Percentiles rank a stretch among this genome's conserved stretches.
phyloP scores from a whole-genome alignment of 2,329 filamentous ascomycete genomes.

The Botrytis sinoallii region DNA sequence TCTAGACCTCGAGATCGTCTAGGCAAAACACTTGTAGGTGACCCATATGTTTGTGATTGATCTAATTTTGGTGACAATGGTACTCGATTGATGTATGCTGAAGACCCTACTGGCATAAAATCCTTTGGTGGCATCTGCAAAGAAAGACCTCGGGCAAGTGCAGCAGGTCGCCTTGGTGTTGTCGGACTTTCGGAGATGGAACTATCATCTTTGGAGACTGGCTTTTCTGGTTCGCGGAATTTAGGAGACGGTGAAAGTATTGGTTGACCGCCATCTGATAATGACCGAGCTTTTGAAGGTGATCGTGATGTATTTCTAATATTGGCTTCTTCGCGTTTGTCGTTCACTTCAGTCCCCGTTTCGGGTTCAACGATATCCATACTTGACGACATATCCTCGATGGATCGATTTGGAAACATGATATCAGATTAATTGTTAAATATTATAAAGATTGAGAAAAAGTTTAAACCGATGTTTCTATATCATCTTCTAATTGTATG shows the following conservation, averaged over 20 bases:
- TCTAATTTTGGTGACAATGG: constrained; percentile 86
- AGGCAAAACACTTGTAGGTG: constrained; percentile 82
- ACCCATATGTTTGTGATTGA: constrained; percentile 78
- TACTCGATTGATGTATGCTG: constrained; percentile 53
- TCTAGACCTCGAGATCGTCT: constrained; percentile 86
- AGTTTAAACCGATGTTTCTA: not conserved
- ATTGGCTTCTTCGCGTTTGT: constrained; percentile 13
- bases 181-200: constrained; percentile 48
- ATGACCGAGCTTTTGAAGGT: constrained; percentile 36
- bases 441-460: not conserved
- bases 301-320: constrained; percentile 25
- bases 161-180: constrained; percentile 69
- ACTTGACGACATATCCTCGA: constrained; percentile 14
- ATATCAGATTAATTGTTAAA: not conserved
- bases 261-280: constrained; percentile 34
- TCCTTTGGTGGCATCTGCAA: constrained; percentile 65
- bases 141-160: constrained; percentile 63
- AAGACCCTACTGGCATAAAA: constrained; percentile 41
- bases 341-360: not conserved
- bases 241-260: constrained; percentile 37
- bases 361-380: constrained; percentile 16
- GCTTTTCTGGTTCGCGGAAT: constrained; percentile 37
- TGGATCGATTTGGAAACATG: constrained; percentile 9
- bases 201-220: constrained; percentile 37
- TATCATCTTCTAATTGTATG: not conserved